Base-by-base conservation (phyloP, 768 basidiomycete genomes). In the Suillus bovinus region DNA sequence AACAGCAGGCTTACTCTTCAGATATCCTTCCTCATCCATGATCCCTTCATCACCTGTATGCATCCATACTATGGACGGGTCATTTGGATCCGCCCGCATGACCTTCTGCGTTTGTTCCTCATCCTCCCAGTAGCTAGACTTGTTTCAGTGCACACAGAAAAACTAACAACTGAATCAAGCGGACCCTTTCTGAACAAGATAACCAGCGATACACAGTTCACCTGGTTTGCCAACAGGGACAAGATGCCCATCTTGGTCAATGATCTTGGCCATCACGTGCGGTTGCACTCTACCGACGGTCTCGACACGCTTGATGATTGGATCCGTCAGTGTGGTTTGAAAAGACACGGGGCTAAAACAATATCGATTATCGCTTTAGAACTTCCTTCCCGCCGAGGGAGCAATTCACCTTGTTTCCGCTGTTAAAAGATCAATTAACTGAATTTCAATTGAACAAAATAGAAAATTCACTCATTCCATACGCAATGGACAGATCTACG, bases 1-100 rank as follows among this genome's bases (percentile, higher is more conserved):
- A 24, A 36, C 16, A 47, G 24, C 16, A 22, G 16, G 77, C 86
- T 63, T 67, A 91, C 92, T 86, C 66, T 76, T 74, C 22, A 94
- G 71, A 74, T 93, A 94, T 2, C 92, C 92, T 59, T 94, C 88
- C 58, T 87, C 84, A 66, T 94, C 92, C 76, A 94, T 82, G 38
- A 90, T 86, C 1, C 84, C 91, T 68, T 92, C 84, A 69, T 94
- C 92, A 1, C 92, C 92, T 0, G 89, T 92, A 72, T 89, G 82
- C 86, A 94, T 92, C 92, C 92, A 94, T 39, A 88, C 67, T 4
- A 76, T 82, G 22, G 84, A 87, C 16, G 79, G 70, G 58, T 83
- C 79, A 64, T 85, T 82, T 5, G 71, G 63, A 54, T 82, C 81
- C 6, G 71, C 74, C 60, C 80, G 80, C 84, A 88, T 89, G 4